phyloP scores from a whole-genome alignment of 2,329 filamentous ascomycete genomes.

The Dactylella cylindrospora region DNA sequence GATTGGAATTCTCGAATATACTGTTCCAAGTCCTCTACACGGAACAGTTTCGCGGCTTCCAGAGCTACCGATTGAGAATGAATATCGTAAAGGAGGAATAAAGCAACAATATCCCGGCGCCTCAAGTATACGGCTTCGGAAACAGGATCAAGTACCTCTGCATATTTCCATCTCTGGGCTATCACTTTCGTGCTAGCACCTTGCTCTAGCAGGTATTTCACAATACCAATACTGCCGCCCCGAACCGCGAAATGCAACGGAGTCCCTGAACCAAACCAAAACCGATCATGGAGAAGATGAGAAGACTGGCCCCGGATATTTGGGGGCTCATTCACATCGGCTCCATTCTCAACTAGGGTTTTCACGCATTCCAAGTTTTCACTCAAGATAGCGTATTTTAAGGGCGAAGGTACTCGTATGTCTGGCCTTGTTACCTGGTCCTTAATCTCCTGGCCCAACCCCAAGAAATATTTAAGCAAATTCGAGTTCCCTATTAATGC shows the following conservation, averaged over 20 bases:
- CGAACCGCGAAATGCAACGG: background rate
- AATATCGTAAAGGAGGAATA: constrained; percentile 7
- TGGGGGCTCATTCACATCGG: background rate
- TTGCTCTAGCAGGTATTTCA: constrained; percentile 3
- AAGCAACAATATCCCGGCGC: constrained; percentile 1
- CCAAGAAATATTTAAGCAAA: too few species aligned
- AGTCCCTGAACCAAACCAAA: background rate
- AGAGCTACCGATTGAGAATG: background rate
- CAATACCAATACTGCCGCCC: background rate
- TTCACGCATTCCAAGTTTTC: background rate
- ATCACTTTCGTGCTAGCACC: too few species aligned
- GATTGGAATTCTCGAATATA: too few species aligned
- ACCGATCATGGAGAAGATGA: too few species aligned
- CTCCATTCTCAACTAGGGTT: constrained; percentile 3
- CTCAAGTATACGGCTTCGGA: background rate
- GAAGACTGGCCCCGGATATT: background rate
- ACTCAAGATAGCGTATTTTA: background rate
- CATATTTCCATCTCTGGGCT: too few species aligned
- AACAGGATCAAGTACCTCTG: too few species aligned
- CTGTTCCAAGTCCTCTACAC: too few species aligned
- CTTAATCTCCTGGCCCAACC: too few species aligned
- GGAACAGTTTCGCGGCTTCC: background rate
- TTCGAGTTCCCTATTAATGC: too few species aligned
- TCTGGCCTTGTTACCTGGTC: too few species aligned
- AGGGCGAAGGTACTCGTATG: background rate